Conservation (phyloP, 352 stramenopile species). For the Hyaloperonospora brassicae region DNA sequence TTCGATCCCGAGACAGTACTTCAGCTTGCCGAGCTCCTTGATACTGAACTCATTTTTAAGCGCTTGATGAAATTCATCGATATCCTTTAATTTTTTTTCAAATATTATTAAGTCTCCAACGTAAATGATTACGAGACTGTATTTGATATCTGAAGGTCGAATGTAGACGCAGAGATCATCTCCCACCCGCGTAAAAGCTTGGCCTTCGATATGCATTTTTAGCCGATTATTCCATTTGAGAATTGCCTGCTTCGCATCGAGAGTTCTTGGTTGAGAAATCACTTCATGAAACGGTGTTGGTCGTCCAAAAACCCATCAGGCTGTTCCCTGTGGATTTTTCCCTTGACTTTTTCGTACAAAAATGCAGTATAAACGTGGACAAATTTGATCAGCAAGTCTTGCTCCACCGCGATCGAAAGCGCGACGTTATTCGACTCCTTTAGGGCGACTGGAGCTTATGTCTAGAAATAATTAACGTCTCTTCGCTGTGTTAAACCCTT, state of each 20-base stretch:
- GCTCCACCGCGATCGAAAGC: slow-evolving; percentile 1
- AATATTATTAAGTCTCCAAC: background rate
- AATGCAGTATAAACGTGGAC: slow-evolving; percentile 20
- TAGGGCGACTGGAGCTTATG: too few species aligned
- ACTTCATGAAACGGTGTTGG: slow-evolving; percentile 1
- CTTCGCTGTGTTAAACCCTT: too few species aligned
- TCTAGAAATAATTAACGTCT: too few species aligned
- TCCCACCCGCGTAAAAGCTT: background rate
- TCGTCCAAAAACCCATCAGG: slow-evolving; percentile 9
- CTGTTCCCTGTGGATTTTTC: slow-evolving; percentile 19
- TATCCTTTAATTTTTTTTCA: too few species aligned
- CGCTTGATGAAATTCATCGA: background rate
- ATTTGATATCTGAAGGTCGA: background rate
- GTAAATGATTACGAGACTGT: too few species aligned
- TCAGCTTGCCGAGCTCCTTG: background rate
- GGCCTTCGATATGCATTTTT: slow-evolving; percentile 2
- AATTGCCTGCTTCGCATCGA: slow-evolving; percentile 5
- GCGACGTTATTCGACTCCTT: too few species aligned
- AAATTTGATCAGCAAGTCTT: slow-evolving; percentile 13
- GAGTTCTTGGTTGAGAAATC: too few species aligned
- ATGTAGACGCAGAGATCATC: slow-evolving; percentile 9
- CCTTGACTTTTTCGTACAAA: slow-evolving; percentile 18
- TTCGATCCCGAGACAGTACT: background rate
- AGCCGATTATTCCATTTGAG: slow-evolving; percentile 2
- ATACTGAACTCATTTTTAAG: background rate